phyloP scores from a whole-genome alignment of 768 basidiomycete genomes.

The Baorangia bicolor region DNA sequence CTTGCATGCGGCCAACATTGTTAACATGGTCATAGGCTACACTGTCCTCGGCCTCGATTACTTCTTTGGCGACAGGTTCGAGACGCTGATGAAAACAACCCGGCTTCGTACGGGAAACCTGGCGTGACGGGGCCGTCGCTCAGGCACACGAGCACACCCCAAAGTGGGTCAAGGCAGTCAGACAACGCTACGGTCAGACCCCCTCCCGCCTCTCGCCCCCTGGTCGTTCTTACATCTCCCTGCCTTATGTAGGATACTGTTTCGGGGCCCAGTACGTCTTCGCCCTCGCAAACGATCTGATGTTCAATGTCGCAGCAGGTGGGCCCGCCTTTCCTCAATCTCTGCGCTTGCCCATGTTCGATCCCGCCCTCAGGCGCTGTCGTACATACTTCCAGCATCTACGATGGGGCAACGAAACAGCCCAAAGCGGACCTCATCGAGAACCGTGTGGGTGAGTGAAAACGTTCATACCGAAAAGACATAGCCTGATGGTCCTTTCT shows the following conservation, averaged over 20 bases:
- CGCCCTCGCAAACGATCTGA: too few species aligned
- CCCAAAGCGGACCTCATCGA: conserved; percentile 48
- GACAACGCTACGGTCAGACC: conserved; percentile 44
- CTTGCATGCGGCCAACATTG: too few species aligned
- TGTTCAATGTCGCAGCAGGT: conserved; percentile 44
- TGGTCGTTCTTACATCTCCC: background rate
- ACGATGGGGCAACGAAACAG: conserved; percentile 14
- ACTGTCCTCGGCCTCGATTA: conserved; percentile 60
- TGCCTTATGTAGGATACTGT: too few species aligned
- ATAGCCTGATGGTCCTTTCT: background rate
- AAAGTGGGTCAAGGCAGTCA: conserved; percentile 52
- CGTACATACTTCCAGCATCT: too few species aligned
- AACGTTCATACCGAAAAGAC: background rate
- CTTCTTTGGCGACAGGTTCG: conserved; percentile 57
- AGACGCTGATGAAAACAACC: too few species aligned
- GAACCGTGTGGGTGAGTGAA: conserved; percentile 43
- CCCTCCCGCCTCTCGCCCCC: background rate
- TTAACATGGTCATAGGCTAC: conserved; percentile 41
- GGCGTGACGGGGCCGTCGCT: conserved; percentile 38
- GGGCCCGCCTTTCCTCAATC: background rate
- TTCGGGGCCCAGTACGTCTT: too few species aligned
- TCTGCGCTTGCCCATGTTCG: background rate
- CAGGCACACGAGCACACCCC: conserved; percentile 44
- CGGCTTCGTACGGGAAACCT: conserved; percentile 39
- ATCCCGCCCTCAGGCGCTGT: conserved; percentile 44